These are phyloP conservation scores for Suillus cothurnatus DNA, from an alignment of 768 basidiomycete species.

Conservation along the genomic window DNA sequence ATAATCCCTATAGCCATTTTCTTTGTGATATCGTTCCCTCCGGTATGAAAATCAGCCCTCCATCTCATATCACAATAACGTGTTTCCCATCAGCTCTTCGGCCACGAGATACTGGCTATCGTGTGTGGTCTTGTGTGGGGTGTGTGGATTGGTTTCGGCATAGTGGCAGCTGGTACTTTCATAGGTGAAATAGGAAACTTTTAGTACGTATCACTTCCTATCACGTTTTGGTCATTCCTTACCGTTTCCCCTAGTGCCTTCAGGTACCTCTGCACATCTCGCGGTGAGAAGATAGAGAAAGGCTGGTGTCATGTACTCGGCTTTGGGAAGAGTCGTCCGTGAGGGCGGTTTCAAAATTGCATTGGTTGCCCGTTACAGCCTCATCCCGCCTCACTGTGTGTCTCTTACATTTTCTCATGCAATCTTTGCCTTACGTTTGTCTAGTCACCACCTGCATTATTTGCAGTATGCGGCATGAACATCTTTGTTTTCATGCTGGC, in stretches of 20 bases:
- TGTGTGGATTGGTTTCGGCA: slow-evolving; percentile 82
- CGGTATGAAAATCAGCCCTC: slow-evolving; percentile 42
- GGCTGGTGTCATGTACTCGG: slow-evolving; percentile 59
- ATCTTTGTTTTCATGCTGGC: slow-evolving; percentile 78
- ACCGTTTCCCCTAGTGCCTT: slow-evolving; percentile 58
- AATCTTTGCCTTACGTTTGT: slow-evolving; percentile 8
- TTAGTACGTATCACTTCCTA: slow-evolving; percentile 54
- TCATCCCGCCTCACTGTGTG: slow-evolving; percentile 86
- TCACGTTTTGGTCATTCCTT: slow-evolving; percentile 9
- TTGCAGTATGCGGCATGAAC: slow-evolving; percentile 87
- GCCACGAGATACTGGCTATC: slow-evolving; percentile 89
- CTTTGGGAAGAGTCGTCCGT: slow-evolving; percentile 67
- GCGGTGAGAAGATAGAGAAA: slow-evolving; percentile 75
- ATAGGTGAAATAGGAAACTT: slow-evolving; percentile 88
- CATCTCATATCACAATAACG: background rate
- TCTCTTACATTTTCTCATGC: slow-evolving; percentile 12
- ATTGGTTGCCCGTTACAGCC: slow-evolving; percentile 73
- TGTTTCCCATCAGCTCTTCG: slow-evolving; percentile 63
- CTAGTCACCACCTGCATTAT: slow-evolving; percentile 87
- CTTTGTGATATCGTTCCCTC: slow-evolving; percentile 87
- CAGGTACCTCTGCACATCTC: slow-evolving; percentile 73
- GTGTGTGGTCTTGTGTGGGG: slow-evolving; percentile 93
- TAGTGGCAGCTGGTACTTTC: slow-evolving; percentile 82
- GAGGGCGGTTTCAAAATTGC: slow-evolving; percentile 90
- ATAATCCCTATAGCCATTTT: slow-evolving; percentile 78